These are phyloP conservation scores for Aspergillus panamensis DNA, from an alignment of 495 filamentous ascomycete species.

Conservation along the genomic window DNA sequence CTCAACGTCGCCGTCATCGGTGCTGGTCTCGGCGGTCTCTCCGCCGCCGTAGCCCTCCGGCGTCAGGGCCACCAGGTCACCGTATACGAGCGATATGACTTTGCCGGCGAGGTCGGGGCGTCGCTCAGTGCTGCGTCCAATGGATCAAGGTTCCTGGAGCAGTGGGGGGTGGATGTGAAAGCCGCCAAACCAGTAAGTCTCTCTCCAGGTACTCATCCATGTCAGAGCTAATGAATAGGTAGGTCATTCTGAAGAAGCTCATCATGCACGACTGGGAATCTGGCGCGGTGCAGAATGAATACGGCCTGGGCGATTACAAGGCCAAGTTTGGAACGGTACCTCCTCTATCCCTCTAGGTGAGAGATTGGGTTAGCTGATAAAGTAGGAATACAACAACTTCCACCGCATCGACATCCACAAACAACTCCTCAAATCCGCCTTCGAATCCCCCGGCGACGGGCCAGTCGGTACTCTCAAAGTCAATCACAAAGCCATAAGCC, in stretches of 20 bases:
- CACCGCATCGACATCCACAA: constrained; percentile 33
- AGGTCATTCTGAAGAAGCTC: constrained; percentile 30
- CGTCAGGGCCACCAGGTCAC: constrained; percentile 49
- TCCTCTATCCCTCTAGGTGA: too few relatives aligned
- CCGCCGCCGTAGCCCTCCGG: constrained; percentile 50
- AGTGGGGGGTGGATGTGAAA: constrained; percentile 32
- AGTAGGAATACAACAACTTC: constrained; percentile 24
- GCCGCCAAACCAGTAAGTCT: constrained; percentile 23
- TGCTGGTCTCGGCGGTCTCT: constrained; percentile 53
- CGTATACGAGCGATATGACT: constrained; percentile 36
- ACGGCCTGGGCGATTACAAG: constrained; percentile 30
- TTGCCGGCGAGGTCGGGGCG: constrained; percentile 30
- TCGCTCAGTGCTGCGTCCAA: constrained; percentile 29
- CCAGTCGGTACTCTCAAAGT: constrained; percentile 21
- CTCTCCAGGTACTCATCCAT: neutral
- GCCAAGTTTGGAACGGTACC: constrained; percentile 27
- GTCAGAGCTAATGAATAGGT: neutral
- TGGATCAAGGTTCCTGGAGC: constrained; percentile 26
- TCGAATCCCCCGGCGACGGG: constrained; percentile 24
- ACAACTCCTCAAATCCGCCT: constrained; percentile 26
- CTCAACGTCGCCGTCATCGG: constrained; percentile 42
- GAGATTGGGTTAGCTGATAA: too few relatives aligned
- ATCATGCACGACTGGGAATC: constrained; percentile 32
- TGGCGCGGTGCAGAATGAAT: constrained; percentile 27
- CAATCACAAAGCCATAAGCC: constrained; percentile 23